phyloP scores from a whole-genome alignment of 495 filamentous ascomycete genomes.

The Aspergillus steynii region DNA sequence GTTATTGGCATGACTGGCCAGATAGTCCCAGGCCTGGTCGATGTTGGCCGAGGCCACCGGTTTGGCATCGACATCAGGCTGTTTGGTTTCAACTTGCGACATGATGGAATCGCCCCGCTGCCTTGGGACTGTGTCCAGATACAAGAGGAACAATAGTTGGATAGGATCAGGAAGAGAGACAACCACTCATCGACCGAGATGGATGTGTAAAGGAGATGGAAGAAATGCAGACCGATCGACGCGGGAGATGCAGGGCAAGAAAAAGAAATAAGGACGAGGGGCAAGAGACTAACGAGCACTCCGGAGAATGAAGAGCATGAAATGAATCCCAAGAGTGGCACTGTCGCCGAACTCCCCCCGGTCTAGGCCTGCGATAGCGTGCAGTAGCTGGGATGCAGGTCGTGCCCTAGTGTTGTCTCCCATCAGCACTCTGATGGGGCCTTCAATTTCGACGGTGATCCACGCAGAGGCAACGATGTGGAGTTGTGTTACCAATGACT shows the following conservation, averaged over 20 bases:
- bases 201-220: neutral
- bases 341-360: neutral
- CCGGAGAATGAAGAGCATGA: too few relatives aligned
- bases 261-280: neutral
- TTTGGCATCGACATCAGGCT: neutral
- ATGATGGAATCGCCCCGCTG: neutral
- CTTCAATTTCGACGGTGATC: neutral
- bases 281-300: neutral
- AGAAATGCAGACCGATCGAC: neutral
- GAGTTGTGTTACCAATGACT: neutral
- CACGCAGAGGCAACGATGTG: neutral
- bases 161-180: neutral
- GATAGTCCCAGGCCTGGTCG: neutral
- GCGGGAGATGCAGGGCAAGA: neutral
- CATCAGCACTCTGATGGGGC: neutral
- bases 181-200: neutral
- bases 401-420: too few relatives aligned
- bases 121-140: neutral
- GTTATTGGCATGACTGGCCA: neutral
- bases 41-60: neutral
- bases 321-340: too few relatives aligned
- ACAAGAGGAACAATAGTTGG: neutral
- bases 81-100: neutral
- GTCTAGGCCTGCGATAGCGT: too few relatives aligned
- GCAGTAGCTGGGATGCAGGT: too few relatives aligned